Conservation (phyloP, 176 grass and related monocot genomes). For the Hordeum marinum region DNA sequence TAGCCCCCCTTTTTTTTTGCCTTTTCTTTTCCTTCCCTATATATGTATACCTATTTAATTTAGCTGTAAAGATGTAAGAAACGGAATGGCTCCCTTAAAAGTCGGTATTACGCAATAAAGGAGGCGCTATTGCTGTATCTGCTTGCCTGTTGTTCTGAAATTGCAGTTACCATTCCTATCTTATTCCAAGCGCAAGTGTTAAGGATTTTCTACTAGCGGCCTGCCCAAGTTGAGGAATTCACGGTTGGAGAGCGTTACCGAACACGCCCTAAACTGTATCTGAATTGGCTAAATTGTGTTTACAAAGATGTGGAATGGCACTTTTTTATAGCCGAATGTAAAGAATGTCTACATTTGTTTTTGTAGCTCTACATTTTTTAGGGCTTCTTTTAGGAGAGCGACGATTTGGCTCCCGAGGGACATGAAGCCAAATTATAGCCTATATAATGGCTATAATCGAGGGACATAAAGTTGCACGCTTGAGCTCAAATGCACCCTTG, state of each 20-base stretch:
- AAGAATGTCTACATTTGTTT: too few relatives aligned
- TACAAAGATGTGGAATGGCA: background rate
- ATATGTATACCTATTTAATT: conserved; percentile 40
- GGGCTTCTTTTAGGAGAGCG: too few relatives aligned
- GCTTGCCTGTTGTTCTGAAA: background rate
- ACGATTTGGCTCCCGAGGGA: too few relatives aligned
- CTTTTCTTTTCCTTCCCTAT: conserved; percentile 28
- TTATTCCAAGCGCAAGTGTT: background rate
- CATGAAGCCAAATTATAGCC: too few relatives aligned
- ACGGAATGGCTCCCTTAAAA: conserved; percentile 19
- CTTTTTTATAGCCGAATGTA: too few relatives aligned
- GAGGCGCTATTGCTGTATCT: background rate
- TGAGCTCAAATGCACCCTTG: too few relatives aligned
- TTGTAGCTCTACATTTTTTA: too few relatives aligned
- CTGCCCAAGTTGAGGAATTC: background rate
- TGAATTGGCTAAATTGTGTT: background rate
- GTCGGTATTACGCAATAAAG: background rate
- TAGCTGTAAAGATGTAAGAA: conserved; percentile 50
- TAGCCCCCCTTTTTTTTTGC: background rate
- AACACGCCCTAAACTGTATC: too few relatives aligned
- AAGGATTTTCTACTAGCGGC: background rate
- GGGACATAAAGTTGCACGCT: too few relatives aligned
- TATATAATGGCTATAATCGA: too few relatives aligned
- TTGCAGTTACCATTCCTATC: background rate
- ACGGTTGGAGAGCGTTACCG: too few relatives aligned